Evolutionary conservation across 2,329 filamentous ascomycete species (phyloP).

Genomic region (Metarhizium brunneum): DNA sequence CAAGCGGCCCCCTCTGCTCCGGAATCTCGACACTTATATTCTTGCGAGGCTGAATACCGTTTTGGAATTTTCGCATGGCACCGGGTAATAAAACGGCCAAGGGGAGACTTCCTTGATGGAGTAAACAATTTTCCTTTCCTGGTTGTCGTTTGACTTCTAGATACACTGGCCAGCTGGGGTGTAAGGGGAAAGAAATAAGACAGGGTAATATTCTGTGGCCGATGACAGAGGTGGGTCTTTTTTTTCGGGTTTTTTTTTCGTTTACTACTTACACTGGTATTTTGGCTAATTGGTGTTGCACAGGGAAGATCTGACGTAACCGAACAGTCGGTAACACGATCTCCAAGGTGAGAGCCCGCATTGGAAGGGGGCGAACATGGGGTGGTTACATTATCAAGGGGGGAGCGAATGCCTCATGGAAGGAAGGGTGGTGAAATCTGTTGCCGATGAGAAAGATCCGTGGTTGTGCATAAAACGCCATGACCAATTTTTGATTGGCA

Average conservation of each 20-base stretch:
- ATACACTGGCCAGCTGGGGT: too few species aligned
- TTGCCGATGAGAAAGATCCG: background rate
- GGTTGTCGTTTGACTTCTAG: too few species aligned
- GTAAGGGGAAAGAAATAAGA: too few species aligned
- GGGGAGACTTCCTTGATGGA: background rate
- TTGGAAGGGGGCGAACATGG: too few species aligned
- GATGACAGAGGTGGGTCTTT: too few species aligned
- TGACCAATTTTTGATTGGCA: background rate
- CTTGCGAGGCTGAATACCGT: background rate
- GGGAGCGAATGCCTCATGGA: background rate
- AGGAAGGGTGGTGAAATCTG: background rate
- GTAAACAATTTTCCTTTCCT: too few species aligned
- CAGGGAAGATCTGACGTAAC: conserved; percentile 1
- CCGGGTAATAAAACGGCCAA: background rate
- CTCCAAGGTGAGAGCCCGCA: background rate
- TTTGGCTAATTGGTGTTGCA: background rate
- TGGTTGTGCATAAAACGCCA: background rate
- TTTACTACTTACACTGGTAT: background rate
- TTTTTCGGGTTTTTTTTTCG: too few species aligned
- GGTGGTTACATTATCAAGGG: background rate
- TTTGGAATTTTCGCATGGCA: background rate
- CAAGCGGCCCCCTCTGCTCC: too few species aligned
- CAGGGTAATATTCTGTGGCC: too few species aligned
- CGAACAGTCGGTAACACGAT: conserved; percentile 2
- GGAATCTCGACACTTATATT: background rate